Percentiles rank a stretch among this genome's conserved stretches.
These are phyloP conservation scores for Penicillium cataractarum DNA, from an alignment of 495 filamentous ascomycete species.

Conservation along the genomic window DNA sequence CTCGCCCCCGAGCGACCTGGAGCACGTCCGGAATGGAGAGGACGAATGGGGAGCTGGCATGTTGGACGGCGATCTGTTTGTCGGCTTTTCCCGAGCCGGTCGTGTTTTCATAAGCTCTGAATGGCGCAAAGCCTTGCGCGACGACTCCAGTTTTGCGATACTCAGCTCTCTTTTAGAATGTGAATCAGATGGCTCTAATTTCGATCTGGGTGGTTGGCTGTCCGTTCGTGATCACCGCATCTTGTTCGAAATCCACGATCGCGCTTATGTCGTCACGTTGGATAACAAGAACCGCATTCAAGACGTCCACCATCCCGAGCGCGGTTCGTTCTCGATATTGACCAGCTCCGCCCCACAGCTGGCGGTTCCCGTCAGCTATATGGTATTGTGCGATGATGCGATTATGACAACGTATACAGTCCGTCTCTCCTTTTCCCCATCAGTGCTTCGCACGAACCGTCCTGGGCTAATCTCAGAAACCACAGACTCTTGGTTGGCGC, in stretches of 20 bases:
- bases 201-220: slow-evolving; percentile 46
- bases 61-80: slow-evolving; percentile 40
- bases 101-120: slow-evolving; percentile 43
- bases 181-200: slow-evolving; percentile 38
- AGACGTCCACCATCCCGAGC: slow-evolving; percentile 26
- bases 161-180: slow-evolving; percentile 41
- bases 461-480: slow-evolving; percentile 13
- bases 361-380: slow-evolving; percentile 44
- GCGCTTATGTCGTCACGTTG: slow-evolving; percentile 40
- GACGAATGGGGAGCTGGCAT: slow-evolving; percentile 49
- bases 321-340: slow-evolving; percentile 40
- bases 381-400: slow-evolving; percentile 43
- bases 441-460: neutral
- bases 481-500: slow-evolving; percentile 42
- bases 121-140: slow-evolving; percentile 41
- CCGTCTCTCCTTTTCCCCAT: slow-evolving; percentile 1
- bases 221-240: slow-evolving; percentile 44
- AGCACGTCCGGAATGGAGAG: slow-evolving; percentile 33
- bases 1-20: slow-evolving; percentile 27
- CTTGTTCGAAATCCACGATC: slow-evolving; percentile 49
- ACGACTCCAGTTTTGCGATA: slow-evolving; percentile 22
- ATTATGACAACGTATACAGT: slow-evolving; percentile 48
- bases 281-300: slow-evolving; percentile 39
- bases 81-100: slow-evolving; percentile 43
- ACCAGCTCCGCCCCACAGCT: slow-evolving; percentile 42